Percentiles rank a stretch among this genome's conserved stretches.
phyloP scores from a whole-genome alignment of 75 land plant species.

The Pinus taeda region DNA sequence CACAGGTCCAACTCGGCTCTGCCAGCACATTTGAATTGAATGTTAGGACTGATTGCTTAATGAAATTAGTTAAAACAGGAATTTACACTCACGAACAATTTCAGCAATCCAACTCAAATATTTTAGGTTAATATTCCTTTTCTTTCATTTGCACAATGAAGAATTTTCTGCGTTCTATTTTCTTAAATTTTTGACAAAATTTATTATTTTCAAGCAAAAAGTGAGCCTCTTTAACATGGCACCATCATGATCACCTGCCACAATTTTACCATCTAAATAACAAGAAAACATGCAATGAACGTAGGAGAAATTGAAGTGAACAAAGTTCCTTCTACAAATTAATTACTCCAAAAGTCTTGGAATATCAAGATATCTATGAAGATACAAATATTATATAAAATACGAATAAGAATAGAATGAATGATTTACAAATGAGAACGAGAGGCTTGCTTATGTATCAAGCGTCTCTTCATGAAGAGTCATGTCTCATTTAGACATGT shows the following conservation, averaged over 20 bases:
- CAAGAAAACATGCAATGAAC: background rate
- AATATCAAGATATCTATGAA: too few species aligned
- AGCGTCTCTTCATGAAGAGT: too few species aligned
- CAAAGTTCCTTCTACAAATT: too few species aligned
- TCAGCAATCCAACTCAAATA: background rate
- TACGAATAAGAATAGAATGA: too few species aligned
- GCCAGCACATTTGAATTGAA: constrained; percentile 13
- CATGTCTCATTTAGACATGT: too few species aligned
- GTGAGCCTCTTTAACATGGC: background rate
- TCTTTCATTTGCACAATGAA: background rate
- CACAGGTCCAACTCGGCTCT: constrained; percentile 99
- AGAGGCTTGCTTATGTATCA: too few species aligned
- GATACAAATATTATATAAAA: too few species aligned
- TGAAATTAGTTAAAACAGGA: background rate
- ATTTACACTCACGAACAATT: background rate
- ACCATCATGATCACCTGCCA: background rate
- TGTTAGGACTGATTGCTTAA: background rate
- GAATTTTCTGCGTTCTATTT: background rate
- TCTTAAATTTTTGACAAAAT: background rate
- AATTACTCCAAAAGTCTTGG: too few species aligned
- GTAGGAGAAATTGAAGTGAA: too few species aligned
- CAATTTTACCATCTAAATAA: background rate
- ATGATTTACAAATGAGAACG: too few species aligned
- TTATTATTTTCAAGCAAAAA: background rate
- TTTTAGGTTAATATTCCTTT: background rate